phyloP scores from a whole-genome alignment of 148 eudicot genomes.

The Gaultheria prostrata region DNA sequence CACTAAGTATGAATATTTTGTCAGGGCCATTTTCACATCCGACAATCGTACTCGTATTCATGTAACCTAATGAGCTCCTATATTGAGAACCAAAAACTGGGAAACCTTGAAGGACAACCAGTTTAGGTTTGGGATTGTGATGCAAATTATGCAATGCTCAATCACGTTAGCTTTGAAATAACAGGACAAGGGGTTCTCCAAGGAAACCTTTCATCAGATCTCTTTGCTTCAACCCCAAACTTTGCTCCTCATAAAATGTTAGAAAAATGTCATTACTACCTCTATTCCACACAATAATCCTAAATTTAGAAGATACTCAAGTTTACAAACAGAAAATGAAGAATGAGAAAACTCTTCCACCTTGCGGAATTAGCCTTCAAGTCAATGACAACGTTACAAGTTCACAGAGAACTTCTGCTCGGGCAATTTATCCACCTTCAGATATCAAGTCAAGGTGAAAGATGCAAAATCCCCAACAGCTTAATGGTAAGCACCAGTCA shows the following conservation, averaged over 20 bases:
- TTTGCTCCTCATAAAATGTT: neutral
- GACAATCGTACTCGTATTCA: neutral
- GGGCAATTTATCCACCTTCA: neutral
- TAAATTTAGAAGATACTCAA: neutral
- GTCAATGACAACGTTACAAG: constrained; percentile 7
- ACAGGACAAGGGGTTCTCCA: neutral
- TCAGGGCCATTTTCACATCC: neutral
- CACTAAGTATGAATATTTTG: neutral
- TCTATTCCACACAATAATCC: neutral
- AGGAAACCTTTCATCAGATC: neutral
- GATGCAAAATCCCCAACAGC: neutral
- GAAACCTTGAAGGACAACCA: neutral
- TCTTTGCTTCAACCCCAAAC: neutral
- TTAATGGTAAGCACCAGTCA: neutral
- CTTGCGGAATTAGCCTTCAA: neutral
- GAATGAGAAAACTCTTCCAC: neutral
- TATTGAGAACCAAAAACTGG: neutral
- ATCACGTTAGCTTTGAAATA: neutral
- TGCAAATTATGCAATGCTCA: neutral
- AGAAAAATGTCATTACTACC: neutral
- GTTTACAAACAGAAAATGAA: neutral
- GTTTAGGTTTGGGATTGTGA: neutral
- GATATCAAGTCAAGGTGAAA: neutral
- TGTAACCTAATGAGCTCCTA: neutral
- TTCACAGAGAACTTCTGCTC: neutral